phyloP scores from a whole-genome alignment of 257 asterid species.

The Gardenia jasminoides region DNA sequence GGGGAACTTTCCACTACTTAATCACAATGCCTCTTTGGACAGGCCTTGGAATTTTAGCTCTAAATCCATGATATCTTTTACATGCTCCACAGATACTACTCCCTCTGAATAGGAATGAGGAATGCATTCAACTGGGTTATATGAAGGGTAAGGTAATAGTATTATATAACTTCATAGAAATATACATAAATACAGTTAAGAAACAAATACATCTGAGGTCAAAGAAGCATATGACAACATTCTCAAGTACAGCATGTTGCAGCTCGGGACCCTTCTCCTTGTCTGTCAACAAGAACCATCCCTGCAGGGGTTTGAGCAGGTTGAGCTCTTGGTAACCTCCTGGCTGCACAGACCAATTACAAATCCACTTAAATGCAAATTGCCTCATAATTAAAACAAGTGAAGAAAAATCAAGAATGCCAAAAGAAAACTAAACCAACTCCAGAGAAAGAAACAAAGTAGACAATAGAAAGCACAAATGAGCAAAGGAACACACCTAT shows the following conservation, averaged over 20 bases:
- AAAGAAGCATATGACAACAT: background rate
- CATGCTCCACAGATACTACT: background rate
- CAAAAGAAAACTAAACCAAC: background rate
- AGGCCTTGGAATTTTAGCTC: background rate
- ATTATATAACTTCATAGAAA: background rate
- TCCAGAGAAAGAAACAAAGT: background rate
- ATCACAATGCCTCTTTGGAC: background rate
- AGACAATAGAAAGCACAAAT: background rate
- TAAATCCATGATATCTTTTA: background rate
- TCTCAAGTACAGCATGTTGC: slow-evolving; percentile 56
- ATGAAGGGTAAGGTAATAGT: background rate
- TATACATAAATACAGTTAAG: background rate
- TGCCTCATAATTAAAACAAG: background rate
- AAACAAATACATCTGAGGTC: background rate
- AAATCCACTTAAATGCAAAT: background rate
- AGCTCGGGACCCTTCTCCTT: slow-evolving; percentile 56
- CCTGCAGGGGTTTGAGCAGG: slow-evolving; percentile 68
- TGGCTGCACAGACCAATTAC: slow-evolving; percentile 43
- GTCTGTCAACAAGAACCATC: slow-evolving; percentile 75
- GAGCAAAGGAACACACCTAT: slow-evolving; percentile 23
- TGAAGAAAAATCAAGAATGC: background rate
- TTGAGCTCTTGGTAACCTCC: slow-evolving; percentile 71
- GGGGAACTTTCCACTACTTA: background rate
- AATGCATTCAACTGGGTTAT: background rate
- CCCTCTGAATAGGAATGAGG: background rate